Evolutionary conservation across 306 rosid species (phyloP), one percentile per base, ranked within the genome.

Genomic region (Neltuma alba): DNA sequence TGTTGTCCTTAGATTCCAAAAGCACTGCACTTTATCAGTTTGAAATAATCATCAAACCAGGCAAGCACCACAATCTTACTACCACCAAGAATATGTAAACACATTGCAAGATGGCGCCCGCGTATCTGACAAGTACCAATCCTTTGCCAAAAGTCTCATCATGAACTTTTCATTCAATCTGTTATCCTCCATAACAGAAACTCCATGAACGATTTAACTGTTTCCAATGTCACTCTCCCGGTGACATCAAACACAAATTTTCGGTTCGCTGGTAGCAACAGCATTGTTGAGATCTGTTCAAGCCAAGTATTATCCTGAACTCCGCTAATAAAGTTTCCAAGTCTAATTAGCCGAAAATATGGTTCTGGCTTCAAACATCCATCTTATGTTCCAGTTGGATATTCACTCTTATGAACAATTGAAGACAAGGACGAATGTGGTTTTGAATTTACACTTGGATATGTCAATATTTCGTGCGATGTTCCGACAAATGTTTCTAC

Each of bases 211-310:
- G 97, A 93, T 81, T 93, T 87, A 9, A 87, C 72, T 3, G 97
- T 86, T 73, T 93, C 94, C 15, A 91, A 84, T 23, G 98, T 93
- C 72, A 91, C 96, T 78, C 98, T 89, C 73, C 99, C 97, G 0
- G 98, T 90, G 66, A 95, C 88, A 54, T 95, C 99, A 60, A 93
- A 80, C 89, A 93, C 85, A 14, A 95, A 91, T 83, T 82, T 91
- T 42, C 85, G 72, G 75, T 95, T 93, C 13, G 87, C 87, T 0
- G 99, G 98, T 78, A 91, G 92, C 0, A 97, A 86, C 82, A 95
- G 74, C 10, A 96, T 90, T 23, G 98, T 89, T 42, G 87, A 91
- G 79, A 94, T 87, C 85, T 79, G 89, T 23, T 78, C 89, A 68
- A 91, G 25, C 99, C 93, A 93, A 25, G 85, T 87, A 61, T 65